phyloP scores from a whole-genome alignment of 768 basidiomycete genomes.

The Russula griseocarnosa region DNA sequence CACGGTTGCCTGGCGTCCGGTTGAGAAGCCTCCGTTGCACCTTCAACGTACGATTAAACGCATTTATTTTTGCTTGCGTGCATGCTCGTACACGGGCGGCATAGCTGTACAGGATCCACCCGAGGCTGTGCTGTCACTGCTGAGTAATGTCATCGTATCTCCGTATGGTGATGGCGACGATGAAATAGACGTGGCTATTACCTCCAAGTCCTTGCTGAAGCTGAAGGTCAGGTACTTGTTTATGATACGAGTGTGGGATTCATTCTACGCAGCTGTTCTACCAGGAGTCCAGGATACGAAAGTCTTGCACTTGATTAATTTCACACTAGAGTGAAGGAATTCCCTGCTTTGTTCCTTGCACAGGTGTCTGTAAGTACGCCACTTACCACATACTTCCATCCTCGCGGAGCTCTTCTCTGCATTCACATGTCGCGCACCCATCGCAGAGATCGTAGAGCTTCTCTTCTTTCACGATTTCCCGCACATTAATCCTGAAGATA shows the following conservation, averaged over 20 bases:
- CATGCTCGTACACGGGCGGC: too few relatives aligned
- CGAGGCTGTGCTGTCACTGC: too few relatives aligned
- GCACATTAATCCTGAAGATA: too few relatives aligned
- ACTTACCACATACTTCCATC: too few relatives aligned
- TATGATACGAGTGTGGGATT: constrained; percentile 19
- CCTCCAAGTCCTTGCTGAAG: background rate
- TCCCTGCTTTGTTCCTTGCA: too few relatives aligned
- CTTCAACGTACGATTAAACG: background rate
- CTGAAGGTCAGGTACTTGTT: constrained; percentile 3
- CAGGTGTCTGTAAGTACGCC: background rate
- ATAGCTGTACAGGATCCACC: too few relatives aligned
- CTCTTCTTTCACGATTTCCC: too few relatives aligned
- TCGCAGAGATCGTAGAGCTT: too few relatives aligned
- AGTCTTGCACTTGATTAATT: background rate
- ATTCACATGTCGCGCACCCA: too few relatives aligned
- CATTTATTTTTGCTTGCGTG: background rate
- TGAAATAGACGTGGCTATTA: background rate
- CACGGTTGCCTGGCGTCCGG: background rate
- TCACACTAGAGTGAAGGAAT: constrained; percentile 21
- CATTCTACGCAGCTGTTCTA: constrained; percentile 12
- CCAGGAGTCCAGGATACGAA: constrained; percentile 19
- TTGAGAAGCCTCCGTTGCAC: constrained; percentile 6
- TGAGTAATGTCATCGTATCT: background rate
- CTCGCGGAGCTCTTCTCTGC: too few relatives aligned
- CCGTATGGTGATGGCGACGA: background rate